Conservation (phyloP, 1,139 yeast species). For the Pichia terricola region DNA sequence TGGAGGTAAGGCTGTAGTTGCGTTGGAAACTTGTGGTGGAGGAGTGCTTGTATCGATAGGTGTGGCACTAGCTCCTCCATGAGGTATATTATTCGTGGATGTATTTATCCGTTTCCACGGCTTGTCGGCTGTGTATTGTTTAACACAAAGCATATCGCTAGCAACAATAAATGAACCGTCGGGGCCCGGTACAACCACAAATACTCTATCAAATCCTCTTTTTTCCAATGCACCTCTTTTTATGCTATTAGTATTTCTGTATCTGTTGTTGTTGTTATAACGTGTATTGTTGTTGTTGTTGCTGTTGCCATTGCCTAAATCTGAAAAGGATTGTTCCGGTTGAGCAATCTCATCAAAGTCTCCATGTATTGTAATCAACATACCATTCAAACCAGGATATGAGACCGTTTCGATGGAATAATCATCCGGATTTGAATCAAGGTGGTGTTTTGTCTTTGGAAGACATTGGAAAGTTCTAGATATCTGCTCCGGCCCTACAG, state of each 20-base stretch:
- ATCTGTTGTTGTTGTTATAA: slow-evolving; percentile 4
- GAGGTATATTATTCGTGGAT: not conserved
- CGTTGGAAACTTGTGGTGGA: not conserved
- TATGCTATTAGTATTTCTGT: slow-evolving; percentile 7
- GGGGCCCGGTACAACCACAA: slow-evolving; percentile 68
- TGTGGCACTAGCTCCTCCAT: not conserved
- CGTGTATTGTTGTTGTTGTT: slow-evolving; percentile 5
- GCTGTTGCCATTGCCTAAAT: slow-evolving; percentile 7
- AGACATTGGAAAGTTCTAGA: slow-evolving; percentile 49
- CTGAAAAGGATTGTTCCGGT: slow-evolving; percentile 15
- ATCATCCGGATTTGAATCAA: slow-evolving; percentile 49
- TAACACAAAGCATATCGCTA: slow-evolving; percentile 65
- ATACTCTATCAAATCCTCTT: slow-evolving; percentile 82
- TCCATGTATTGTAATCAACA: slow-evolving; percentile 76
- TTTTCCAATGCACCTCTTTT: slow-evolving; percentile 37
- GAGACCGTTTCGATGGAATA: slow-evolving; percentile 78
- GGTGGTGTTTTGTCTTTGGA: slow-evolving; percentile 69
- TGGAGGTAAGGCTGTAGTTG: slow-evolving; percentile 29
- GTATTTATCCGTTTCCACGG: slow-evolving; percentile 39
- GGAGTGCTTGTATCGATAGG: not conserved
- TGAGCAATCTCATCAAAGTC: slow-evolving; percentile 56
- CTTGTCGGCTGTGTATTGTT: slow-evolving; percentile 49
- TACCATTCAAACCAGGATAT: slow-evolving; percentile 63
- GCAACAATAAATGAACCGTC: slow-evolving; percentile 71
- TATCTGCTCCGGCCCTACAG: slow-evolving; percentile 65